phyloP scores from a whole-genome alignment of 2,329 filamentous ascomycete genomes.

The Fusarium penzigii region DNA sequence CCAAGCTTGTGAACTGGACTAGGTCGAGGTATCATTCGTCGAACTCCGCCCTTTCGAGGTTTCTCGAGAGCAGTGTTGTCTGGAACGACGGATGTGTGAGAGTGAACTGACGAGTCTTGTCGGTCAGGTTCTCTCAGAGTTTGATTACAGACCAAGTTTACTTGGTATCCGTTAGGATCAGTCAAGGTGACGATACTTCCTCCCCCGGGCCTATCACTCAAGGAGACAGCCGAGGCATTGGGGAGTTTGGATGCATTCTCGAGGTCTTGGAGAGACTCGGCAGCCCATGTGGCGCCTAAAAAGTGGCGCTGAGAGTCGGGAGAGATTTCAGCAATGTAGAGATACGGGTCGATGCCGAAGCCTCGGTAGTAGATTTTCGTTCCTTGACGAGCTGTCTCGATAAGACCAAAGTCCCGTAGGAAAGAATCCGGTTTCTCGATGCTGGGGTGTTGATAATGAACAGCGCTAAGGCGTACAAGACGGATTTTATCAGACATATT shows the following conservation, averaged over 20 bases:
- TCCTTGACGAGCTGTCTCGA: slow-evolving; percentile 4
- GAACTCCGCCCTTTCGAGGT: slow-evolving; percentile 5
- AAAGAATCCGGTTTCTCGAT: slow-evolving; percentile 4
- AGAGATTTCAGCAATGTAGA: slow-evolving; percentile 9
- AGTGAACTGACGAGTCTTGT: too few species aligned
- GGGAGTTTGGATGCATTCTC: slow-evolving; percentile 9
- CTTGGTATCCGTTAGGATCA: slow-evolving; percentile 2
- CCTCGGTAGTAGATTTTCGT: slow-evolving; percentile 10
- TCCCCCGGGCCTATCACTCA: slow-evolving; percentile 4
- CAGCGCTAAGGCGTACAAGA: slow-evolving; percentile 1
- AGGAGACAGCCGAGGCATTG: slow-evolving; percentile 5
- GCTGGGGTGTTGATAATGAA: slow-evolving; percentile 4
- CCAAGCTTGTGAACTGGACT: slow-evolving; percentile 9
- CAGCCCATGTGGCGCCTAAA: slow-evolving; percentile 4
- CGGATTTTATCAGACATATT: slow-evolving; percentile 5
- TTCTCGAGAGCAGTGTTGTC: slow-evolving; percentile 12
- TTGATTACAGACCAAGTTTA: slow-evolving; percentile 7
- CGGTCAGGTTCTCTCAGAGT: slow-evolving; percentile 3
- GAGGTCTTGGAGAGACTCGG: slow-evolving; percentile 6
- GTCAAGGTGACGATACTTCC: slow-evolving; percentile 3
- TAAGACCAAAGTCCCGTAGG: slow-evolving; percentile 5
- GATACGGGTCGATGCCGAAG: slow-evolving; percentile 8
- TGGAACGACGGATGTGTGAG: too few species aligned
- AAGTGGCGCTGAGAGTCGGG: slow-evolving; percentile 4
- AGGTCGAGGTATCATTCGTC: neutral